A percentile compares a stretch with the other conserved stretches of the same genome.
These are phyloP conservation scores for Coemansia sp. DNA, from an alignment of 192 early-diverging fungal genomes.

Conservation along the genomic window DNA sequence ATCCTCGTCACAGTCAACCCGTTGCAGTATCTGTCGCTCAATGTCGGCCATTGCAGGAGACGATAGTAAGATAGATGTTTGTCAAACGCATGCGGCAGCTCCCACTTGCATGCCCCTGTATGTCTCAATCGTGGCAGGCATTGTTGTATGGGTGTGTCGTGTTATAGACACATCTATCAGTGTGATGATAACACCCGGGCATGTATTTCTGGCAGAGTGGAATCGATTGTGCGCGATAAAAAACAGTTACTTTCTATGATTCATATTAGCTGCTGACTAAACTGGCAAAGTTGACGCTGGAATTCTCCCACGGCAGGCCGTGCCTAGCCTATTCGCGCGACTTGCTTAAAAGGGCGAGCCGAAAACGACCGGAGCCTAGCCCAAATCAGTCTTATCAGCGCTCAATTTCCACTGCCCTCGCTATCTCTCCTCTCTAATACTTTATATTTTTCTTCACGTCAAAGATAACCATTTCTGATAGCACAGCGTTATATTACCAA, in stretches of 20 bases:
- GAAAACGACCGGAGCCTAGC: neutral
- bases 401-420: neutral
- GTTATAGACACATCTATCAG: neutral
- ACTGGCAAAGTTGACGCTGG: neutral
- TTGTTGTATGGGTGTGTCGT: neutral
- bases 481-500: slow-evolving; percentile 1
- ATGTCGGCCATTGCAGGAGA: slow-evolving; percentile 19
- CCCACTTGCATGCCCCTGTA: neutral
- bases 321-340: neutral
- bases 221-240: neutral
- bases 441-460: neutral
- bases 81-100: neutral
- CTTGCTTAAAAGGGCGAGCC: neutral
- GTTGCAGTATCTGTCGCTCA: slow-evolving; percentile 12
- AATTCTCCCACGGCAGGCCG: neutral
- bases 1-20: slow-evolving; percentile 13
- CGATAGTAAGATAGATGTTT: neutral
- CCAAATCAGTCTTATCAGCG: neutral
- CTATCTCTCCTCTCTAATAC: neutral
- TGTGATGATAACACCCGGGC: neutral
- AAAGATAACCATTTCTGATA: neutral
- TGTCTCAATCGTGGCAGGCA: neutral
- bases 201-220: neutral
- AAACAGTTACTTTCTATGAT: neutral
- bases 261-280: neutral